A percentile compares a stretch with the other conserved stretches of the same genome.
phyloP scores from a whole-genome alignment of 345 rosid genomes.

The Moricandia arvensis region DNA sequence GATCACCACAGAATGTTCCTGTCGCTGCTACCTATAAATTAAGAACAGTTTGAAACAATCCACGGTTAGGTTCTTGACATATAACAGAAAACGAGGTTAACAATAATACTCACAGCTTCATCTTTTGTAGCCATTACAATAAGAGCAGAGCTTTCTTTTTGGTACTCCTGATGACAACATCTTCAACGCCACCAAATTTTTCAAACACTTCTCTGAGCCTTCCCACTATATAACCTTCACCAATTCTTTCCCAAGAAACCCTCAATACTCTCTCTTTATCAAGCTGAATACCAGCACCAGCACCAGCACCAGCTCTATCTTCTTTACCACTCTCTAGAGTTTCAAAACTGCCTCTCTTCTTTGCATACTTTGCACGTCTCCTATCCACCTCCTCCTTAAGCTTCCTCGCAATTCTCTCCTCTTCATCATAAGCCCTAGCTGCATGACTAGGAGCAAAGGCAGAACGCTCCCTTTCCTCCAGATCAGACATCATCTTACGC shows the following conservation, averaged over 20 bases:
- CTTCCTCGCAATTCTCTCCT: slow-evolving; percentile 66
- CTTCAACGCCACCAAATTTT: not conserved
- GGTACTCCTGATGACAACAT: not conserved
- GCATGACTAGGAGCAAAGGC: slow-evolving; percentile 57
- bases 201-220: not conserved
- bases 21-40: slow-evolving; percentile 63
- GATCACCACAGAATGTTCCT: slow-evolving; percentile 55
- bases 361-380: slow-evolving; percentile 58
- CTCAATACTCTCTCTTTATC: not conserved
- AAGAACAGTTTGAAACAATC: not conserved
- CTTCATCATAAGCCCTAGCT: slow-evolving; percentile 51
- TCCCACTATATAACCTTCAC: not conserved
- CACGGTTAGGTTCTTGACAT: not conserved
- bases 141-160: not conserved
- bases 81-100: not conserved
- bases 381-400: slow-evolving; percentile 72
- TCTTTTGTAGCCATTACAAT: not conserved
- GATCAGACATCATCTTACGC: slow-evolving; percentile 76
- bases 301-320: not conserved
- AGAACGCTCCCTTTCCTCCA: slow-evolving; percentile 78
- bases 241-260: not conserved
- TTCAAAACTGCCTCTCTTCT: slow-evolving; percentile 41
- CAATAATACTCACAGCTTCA: not conserved
- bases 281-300: not conserved
- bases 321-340: slow-evolving; percentile 39